These are phyloP conservation scores for Dothideomycetes sp. DNA, from an alignment of 2,329 filamentous ascomycete species.

Conservation along the genomic window DNA sequence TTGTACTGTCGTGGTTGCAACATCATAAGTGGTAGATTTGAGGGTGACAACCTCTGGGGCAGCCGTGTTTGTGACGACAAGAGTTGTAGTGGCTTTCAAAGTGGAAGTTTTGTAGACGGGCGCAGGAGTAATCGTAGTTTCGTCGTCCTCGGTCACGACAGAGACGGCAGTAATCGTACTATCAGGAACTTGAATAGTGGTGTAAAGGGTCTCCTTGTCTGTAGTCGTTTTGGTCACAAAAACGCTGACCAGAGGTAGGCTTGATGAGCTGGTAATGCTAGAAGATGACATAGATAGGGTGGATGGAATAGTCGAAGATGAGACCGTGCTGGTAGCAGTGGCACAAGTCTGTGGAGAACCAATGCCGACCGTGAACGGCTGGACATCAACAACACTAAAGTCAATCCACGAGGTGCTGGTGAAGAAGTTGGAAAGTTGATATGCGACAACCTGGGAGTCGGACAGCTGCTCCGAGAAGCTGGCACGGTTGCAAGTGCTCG, in stretches of 20 bases:
- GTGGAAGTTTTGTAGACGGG: conserved; percentile 15
- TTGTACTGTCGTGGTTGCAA: conserved; percentile 7
- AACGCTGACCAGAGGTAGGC: conserved; percentile 1
- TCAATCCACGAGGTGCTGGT: conserved; percentile 30
- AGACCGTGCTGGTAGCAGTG: conserved; percentile 11
- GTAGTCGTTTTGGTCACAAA: conserved; percentile 5
- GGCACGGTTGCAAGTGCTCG: conserved; percentile 20
- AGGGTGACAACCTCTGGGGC: conserved; percentile 8
- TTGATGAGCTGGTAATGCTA: conserved; percentile 4
- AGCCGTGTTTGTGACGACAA: conserved; percentile 10
- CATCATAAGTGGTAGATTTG: conserved; percentile 6
- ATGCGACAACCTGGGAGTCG: conserved; percentile 24
- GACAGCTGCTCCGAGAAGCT: conserved; percentile 27
- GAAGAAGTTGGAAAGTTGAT: conserved; percentile 31
- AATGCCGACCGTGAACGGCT: conserved; percentile 25
- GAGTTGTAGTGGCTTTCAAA: conserved; percentile 14
- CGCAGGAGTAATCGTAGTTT: conserved; percentile 22
- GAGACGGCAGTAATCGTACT: conserved; percentile 14
- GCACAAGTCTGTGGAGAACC: conserved; percentile 17
- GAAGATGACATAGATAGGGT: conserved; percentile 2
- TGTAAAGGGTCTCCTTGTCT: conserved; percentile 16
- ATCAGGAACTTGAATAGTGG: conserved; percentile 15
- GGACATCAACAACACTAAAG: conserved; percentile 25
- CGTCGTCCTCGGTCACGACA: conserved; percentile 19
- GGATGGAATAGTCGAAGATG: conserved; percentile 13